These are phyloP conservation scores for Emmonsia crescens DNA, from an alignment of 2,329 filamentous ascomycete genomes.

Conservation along the genomic window DNA sequence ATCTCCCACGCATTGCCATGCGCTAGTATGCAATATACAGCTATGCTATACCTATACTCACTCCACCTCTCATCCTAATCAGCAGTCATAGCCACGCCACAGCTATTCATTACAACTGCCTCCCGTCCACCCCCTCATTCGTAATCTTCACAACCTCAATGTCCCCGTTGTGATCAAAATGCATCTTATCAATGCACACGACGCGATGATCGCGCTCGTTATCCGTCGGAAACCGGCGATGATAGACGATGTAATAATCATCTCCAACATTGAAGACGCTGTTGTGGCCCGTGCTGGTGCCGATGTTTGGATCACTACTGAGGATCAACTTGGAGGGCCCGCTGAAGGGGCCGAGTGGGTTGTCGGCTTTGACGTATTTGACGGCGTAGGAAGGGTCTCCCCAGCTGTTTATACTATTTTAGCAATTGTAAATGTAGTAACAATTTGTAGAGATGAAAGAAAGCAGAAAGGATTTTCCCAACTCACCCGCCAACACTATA, in stretches of 20 bases:
- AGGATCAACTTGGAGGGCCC: constrained; percentile 30
- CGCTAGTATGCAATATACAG: background rate
- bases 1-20: background rate
- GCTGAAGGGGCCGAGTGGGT: constrained; percentile 34
- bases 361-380: constrained; percentile 33
- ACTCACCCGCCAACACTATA: constrained; percentile 34
- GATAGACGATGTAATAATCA: constrained; percentile 39
- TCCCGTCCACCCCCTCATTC: constrained; percentile 18
- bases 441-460: background rate
- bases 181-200: constrained; percentile 40
- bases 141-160: constrained; percentile 36
- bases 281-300: constrained; percentile 32
- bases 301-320: constrained; percentile 17
- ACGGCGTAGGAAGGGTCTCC: constrained; percentile 37
- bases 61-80: background rate
- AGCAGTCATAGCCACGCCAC: background rate
- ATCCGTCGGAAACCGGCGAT: constrained; percentile 37
- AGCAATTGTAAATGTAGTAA: background rate
- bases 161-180: constrained; percentile 35
- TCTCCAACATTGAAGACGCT: constrained; percentile 31
- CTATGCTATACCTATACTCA: background rate
- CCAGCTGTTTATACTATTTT: constrained; percentile 24
- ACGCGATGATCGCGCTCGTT: constrained; percentile 38
- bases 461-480: background rate
- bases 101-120: constrained; percentile 7